Base-by-base conservation (phyloP, 2,329 filamentous ascomycete species). In the Botrytis paeoniae region DNA sequence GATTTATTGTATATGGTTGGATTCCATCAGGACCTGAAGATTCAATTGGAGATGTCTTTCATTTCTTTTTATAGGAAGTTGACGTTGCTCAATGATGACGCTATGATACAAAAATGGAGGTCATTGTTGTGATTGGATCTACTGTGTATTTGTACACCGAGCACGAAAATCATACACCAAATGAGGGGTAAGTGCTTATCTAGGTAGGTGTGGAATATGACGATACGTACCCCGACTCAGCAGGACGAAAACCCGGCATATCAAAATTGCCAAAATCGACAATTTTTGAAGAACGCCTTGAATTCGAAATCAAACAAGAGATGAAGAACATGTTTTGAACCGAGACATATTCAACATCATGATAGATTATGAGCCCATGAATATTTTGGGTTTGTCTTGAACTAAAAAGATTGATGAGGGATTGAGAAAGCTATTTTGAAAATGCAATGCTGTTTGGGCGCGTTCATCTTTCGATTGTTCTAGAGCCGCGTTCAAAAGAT, bases 131-230 rank as follows among this genome's bases (percentile, higher is more conserved):
- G 62, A 65, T 65, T 65, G 62, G 62, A 65, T 25, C 32, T 37
- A 29, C 51, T 18, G 2, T 57, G n/a, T 32, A 4, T 25, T 54
- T 3, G 14, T 51, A 22, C 43, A 48, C 41, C 43, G 63, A 65
- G 45, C 43, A 65, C 63, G 48, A 57, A 57, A 32, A 57, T 41
- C 65, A 69, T 43, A 32, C 18, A 57, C 37, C 51, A 29, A 10
- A 39, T 62, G 65, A 69, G 65, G 65, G 65, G 48, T 57, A 68
- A 37, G 25, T 69, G 65, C n/a, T 41, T 22, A 25, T 25, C 12
- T n/a, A 16, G 25, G 5, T n/a, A 16, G 25, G 10, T 51, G 25
- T 51, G 48, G 5, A 25, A 54, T 54, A 54, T 25, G 25, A n/a
- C 10, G 48, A 54, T 54, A 54, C 12, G 2, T 54, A 3, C 12